phyloP scores from a whole-genome alignment of 495 filamentous ascomycete species.

The Neurospora sp. region DNA sequence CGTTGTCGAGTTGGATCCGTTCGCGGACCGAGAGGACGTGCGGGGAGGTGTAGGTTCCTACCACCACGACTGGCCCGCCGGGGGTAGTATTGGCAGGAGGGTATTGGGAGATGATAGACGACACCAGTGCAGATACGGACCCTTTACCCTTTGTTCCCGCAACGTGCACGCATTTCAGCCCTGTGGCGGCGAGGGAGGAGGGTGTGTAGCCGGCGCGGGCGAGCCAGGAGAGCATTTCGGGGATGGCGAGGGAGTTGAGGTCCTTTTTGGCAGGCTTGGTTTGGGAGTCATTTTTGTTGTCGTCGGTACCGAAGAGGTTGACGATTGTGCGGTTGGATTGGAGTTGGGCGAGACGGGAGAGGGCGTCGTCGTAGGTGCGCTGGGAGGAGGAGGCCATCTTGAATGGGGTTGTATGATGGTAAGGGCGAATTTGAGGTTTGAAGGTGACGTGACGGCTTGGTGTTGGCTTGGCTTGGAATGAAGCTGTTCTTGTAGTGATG shows the following conservation, averaged over 20 bases:
- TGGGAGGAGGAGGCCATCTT: conserved; percentile 7
- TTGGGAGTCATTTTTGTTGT: neutral
- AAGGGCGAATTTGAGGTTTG: neutral
- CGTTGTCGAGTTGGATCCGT: conserved; percentile 51
- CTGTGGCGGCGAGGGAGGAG: conserved; percentile 15
- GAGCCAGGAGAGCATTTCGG: conserved; percentile 79
- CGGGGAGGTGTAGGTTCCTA: conserved; percentile 59
- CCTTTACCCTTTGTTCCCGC: conserved; percentile 58
- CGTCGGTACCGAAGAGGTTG: conserved; percentile 19
- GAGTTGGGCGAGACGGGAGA: conserved; percentile 52
- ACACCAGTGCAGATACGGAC: conserved; percentile 37
- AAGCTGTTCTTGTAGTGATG: neutral
- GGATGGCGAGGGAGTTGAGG: conserved; percentile 67
- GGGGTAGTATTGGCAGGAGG: conserved; percentile 16
- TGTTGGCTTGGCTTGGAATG: neutral
- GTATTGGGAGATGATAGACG: conserved; percentile 33
- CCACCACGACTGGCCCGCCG: no score
- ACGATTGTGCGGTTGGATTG: conserved; percentile 63
- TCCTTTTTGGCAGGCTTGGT: conserved; percentile 14
- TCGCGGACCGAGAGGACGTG: conserved; percentile 53
- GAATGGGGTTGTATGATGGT: neutral
- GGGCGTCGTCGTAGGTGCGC: conserved; percentile 26
- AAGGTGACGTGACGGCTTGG: neutral
- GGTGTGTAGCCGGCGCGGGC: conserved; percentile 58
- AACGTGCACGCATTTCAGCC: conserved; percentile 42